Percentiles rank a stretch among this genome's conserved stretches.
phyloP scores from a whole-genome alignment of 768 basidiomycete species.

The Phylloporus arenicola region DNA sequence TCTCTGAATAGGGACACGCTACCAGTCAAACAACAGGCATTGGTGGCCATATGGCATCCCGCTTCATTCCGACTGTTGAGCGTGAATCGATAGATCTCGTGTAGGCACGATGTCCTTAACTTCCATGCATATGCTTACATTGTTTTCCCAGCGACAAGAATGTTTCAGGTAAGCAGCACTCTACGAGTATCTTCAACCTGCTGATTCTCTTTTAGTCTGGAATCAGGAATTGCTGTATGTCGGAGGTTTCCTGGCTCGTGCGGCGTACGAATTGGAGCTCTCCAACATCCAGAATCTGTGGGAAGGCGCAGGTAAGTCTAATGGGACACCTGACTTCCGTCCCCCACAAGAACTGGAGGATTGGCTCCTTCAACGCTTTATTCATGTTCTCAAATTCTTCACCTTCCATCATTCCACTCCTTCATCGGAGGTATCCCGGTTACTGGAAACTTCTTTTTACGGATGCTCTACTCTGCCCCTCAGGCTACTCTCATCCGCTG shows the following conservation, averaged over 20 bases:
- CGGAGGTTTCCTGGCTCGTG: constrained; percentile 76
- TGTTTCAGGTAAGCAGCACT: constrained; percentile 52
- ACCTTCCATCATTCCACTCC: constrained; percentile 87
- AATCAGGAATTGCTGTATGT: constrained; percentile 84
- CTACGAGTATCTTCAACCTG: not conserved
- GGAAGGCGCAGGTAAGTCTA: constrained; percentile 41
- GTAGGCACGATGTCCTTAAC: constrained; percentile 36
- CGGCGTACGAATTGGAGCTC: constrained; percentile 83
- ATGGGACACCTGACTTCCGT: constrained; percentile 21
- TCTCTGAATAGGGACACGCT: constrained; percentile 64
- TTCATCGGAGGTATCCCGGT: constrained; percentile 64
- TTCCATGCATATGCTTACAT: not conserved
- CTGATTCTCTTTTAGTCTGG: constrained; percentile 52
- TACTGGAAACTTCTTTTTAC: constrained; percentile 79
- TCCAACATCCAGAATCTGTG: constrained; percentile 54
- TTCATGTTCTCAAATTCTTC: constrained; percentile 87
- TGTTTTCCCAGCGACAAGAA: constrained; percentile 63
- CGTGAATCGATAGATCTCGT: constrained; percentile 89
- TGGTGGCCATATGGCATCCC: constrained; percentile 62
- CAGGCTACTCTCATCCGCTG: constrained; percentile 70
- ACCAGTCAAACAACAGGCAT: constrained; percentile 90
- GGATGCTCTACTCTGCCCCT: constrained; percentile 50
- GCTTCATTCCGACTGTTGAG: constrained; percentile 95
- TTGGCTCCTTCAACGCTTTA: constrained; percentile 53
- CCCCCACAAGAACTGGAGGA: constrained; percentile 39